A percentile compares a stretch with the other conserved stretches of the same genome.
phyloP scores from a whole-genome alignment of 73 alveolate species.

The Blepharisma japonicum region DNA sequence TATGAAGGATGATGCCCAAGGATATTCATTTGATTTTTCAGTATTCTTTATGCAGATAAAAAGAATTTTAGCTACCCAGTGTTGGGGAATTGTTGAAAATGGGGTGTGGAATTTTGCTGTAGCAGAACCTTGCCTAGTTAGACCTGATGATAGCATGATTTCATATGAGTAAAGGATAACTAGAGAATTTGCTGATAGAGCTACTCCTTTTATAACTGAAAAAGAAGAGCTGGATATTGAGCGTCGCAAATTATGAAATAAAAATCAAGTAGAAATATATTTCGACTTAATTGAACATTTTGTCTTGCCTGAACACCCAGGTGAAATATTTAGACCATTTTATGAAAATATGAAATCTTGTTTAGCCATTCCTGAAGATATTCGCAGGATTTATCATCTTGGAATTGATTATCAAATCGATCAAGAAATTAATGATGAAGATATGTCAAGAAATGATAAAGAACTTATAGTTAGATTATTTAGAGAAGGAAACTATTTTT shows the following conservation, averaged over 20 bases:
- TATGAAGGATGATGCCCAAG: constrained; percentile 61
- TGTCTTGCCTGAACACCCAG: constrained; percentile 63
- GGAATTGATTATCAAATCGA: constrained; percentile 39
- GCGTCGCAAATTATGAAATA: not conserved
- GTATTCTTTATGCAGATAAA: constrained; percentile 31
- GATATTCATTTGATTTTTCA: constrained; percentile 43
- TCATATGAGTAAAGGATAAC: constrained; percentile 1
- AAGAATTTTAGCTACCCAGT: constrained; percentile 45
- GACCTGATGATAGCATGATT: not conserved
- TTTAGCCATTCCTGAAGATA: constrained; percentile 44
- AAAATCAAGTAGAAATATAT: not conserved
- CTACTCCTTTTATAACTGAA: not conserved
- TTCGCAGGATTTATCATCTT: too few relatives aligned
- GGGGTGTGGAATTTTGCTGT: not conserved
- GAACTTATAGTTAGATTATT: constrained; percentile 44
- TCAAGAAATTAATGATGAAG: constrained; percentile 24
- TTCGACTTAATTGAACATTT: constrained; percentile 22
- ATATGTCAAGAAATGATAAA: constrained; percentile 44
- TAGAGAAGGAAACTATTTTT: constrained; percentile 69
- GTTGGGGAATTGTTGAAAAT: constrained; percentile 74
- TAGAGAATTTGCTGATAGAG: not conserved
- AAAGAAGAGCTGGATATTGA: not conserved
- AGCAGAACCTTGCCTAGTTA: not conserved
- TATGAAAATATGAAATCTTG: constrained; percentile 49
- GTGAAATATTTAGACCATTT: constrained; percentile 52